Evolutionary conservation across 2,329 filamentous ascomycete species (phyloP), one percentile per base, ranked within the genome.

Genomic region (Ophiostoma angusticollis): DNA sequence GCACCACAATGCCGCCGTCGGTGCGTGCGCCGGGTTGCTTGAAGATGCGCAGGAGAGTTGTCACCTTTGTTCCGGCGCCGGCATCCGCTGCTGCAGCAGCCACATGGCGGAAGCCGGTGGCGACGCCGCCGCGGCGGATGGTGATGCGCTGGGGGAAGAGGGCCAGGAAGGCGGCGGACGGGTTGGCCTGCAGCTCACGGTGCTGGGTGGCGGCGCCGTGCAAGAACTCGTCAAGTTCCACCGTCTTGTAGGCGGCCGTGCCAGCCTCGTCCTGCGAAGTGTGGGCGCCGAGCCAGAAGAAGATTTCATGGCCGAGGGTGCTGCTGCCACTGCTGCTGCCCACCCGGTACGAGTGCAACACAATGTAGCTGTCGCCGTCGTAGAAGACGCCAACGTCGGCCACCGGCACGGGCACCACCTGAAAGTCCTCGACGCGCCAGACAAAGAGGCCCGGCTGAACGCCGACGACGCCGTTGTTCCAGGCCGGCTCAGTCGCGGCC

Each of bases 181-280:
- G 71, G 23, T 65, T 60, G 6, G 59, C 55, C 56, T 81, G 75
- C 2, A 76, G 59, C 57, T 82, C 78, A 31, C 77, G 71, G 51
- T 80, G 70, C 58, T 81, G 78, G 3, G 65, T 72, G 1, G 77
- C 77, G 0, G 64, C 58, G 3, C 77, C 76, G 29, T 65, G 59
- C 35, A 82, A 54, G 50, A 78, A 80, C 55, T 80, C 76, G 49
- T 81, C 78, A 13, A 82, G 62, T 55, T 81, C 78, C 18, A 80
- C 75, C 0, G 77, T 78, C 61, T 81, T 82, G 59, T 82, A 79
- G 2, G 78, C 77, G 0, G 78, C 78, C 0, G 71, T 74, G 13
- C 77, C 78, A 2, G 76, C 75, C 58, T 82, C 78, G 46, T 81
- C 78, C 58, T 80, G 74, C 3, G 72, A 68, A 0, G 76, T 81